Base-by-base conservation (phyloP, 192 early-diverging fungal species). In the Podila minutissima region DNA sequence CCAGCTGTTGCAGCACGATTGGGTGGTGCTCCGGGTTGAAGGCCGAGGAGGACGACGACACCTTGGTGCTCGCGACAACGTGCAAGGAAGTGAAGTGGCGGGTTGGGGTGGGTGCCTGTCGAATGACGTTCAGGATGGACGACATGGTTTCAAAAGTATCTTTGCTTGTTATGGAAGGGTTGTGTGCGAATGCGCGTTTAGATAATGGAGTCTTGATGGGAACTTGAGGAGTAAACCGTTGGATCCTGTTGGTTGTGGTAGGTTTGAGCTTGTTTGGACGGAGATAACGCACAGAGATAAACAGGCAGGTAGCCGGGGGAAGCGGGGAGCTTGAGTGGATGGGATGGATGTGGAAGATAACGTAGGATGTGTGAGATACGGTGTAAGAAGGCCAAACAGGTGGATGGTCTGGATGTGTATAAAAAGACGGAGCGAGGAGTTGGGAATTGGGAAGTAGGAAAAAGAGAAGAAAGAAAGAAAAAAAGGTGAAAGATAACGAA, bases 1-100 rank as follows among this genome's bases (percentile, higher is more conserved):
- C 71, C 77, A 81, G 35, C 37, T 81, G 77, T 41, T 81, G 71
- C 22, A 81, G 61, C 6, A 81, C 71, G 62, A 81, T 73, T 28
- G 77, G 77, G 37, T 81, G 77, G 49, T 81, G 77, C 62, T 81
- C 77, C 2, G 77, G 77, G 41, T 81, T 81, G 55, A 81, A 81
- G 0, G 64, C 37, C 5, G 70, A 13, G 19, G 75, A 71, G 28
- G 61, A 59, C 26, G 66, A 72, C 31, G 61, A 38, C 33, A 61
- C 9, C 62, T 49, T 64, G 28, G 53, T 31, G 28, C 66, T 48
- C 6, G 71, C 24, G 10, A 64, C 58, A 29, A 81, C 62, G 0
- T 81, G 65, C 46, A 81, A 51, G 31, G 77, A 81, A 13, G 77
- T 81, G 32, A 81, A 81, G 55, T 73, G 67, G 22, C 77, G 77